Evolutionary conservation across 2,329 filamentous ascomycete genomes (phyloP), one percentile per base, ranked within the genome.

Genomic region (Fusarium ramigenum): DNA sequence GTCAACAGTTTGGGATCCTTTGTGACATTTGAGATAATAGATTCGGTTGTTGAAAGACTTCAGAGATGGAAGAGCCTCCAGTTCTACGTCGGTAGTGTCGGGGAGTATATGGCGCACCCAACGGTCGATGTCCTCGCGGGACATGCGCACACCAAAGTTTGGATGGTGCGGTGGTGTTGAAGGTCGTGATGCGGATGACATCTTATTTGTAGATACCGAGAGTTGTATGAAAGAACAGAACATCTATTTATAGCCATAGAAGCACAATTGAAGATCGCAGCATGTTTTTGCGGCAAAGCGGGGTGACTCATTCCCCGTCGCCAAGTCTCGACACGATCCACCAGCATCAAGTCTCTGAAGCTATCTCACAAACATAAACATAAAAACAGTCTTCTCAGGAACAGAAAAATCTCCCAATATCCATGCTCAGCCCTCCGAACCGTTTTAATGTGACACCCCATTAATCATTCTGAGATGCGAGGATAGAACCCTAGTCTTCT

Each of bases 31-130:
- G 0, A 70, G 19, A 30, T 58, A 65, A 30, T 70, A 70, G 9
- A 70, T 65, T 1, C 65, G 60, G 16, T 70, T 70, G 9, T 70
- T 70, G 19, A 39, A 70, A 0, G 56, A 69, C 19, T 61, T 68
- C 4, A 49, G 25, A 3, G 60, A 9, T 2, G 53, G 28, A 2
- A 63, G 60, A 21, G 11, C 37, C 5, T 60, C n/a, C 0, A 49
- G 23, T 1, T 30, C 28, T 16, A 14, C 2, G 6, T 3, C 2
- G 12, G 8, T 10, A 18, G 18, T 1, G 6, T 30, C 28, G 15
- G 60, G 43, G 0, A 63, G 9, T 4, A 30, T 3, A 1, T 36
- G 11, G 15, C 25, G 42, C 12, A 63, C 11, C 7, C 5, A 28
- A 28, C 25, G 25, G 25, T 7, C 25, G 19, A 63, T 60, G 19